phyloP scores from a whole-genome alignment of 176 grass and related monocot species.

The Aegilops tauschii region DNA sequence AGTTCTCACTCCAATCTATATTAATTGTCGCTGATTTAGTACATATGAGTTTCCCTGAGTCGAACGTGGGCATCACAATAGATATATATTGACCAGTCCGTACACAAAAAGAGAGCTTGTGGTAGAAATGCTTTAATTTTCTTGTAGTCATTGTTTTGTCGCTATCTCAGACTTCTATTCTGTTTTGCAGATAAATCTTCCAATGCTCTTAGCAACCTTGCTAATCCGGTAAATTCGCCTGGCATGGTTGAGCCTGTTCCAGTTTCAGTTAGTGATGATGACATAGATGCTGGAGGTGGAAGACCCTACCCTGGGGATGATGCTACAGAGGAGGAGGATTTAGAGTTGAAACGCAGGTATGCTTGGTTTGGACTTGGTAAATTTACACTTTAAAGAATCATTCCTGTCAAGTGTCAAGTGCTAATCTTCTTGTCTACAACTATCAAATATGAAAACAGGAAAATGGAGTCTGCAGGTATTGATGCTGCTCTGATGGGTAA shows the following conservation, averaged over 20 bases:
- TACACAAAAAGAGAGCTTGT: neutral
- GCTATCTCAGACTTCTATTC: neutral
- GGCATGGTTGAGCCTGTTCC: constrained; percentile 47
- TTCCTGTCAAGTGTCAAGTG: neutral
- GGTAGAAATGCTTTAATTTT: neutral
- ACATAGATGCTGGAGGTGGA: constrained; percentile 65
- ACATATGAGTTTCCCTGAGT: neutral
- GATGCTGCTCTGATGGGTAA: constrained; percentile 84
- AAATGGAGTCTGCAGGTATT: constrained; percentile 73
- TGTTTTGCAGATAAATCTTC: constrained; percentile 67
- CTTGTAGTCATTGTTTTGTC: neutral
- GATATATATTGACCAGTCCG: neutral
- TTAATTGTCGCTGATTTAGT: too few species aligned
- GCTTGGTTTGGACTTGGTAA: constrained; percentile 14
- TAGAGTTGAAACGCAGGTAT: constrained; percentile 94
- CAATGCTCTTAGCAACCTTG: constrained; percentile 36
- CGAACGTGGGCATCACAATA: neutral
- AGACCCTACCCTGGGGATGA: constrained; percentile 78
- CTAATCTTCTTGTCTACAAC: constrained; percentile 41
- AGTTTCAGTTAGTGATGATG: constrained; percentile 66
- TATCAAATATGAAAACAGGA: constrained; percentile 51
- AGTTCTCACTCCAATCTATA: neutral
- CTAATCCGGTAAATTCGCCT: constrained; percentile 55
- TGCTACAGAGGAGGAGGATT: constrained; percentile 67
- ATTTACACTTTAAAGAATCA: neutral